Conservation (phyloP, 1,284 basidiomycete genomes). For the Mycena citricolor region DNA sequence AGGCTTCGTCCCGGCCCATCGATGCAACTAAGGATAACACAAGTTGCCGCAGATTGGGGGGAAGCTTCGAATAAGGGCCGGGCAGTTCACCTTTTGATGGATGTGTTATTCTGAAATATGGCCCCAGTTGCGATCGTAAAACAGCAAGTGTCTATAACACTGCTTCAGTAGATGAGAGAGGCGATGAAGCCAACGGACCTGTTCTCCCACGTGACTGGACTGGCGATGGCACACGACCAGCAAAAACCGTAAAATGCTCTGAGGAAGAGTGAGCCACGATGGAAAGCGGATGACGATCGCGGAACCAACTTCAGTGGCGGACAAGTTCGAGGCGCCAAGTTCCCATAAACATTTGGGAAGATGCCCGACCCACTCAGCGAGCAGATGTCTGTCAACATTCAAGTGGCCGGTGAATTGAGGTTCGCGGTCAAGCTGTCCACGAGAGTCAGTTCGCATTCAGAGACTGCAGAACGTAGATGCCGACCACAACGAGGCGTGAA, state of each 20-base stretch:
- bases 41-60: constrained; percentile 35
- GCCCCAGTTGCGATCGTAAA: constrained; percentile 61
- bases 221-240: constrained; percentile 61
- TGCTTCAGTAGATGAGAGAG: constrained; percentile 22
- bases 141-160: constrained; percentile 39
- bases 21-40: constrained; percentile 37
- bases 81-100: constrained; percentile 62
- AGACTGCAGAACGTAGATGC: constrained; percentile 26
- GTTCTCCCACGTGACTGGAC: constrained; percentile 30
- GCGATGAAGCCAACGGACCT: constrained; percentile 23
- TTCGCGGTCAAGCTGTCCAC: constrained; percentile 59
- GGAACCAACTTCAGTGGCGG: constrained; percentile 10
- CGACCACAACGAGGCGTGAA: constrained; percentile 63
- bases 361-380: constrained; percentile 65
- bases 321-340: constrained; percentile 56
- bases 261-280: constrained; percentile 4
- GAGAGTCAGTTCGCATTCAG: constrained; percentile 13
- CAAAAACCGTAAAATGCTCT: constrained; percentile 65
- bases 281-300: not conserved
- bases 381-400: constrained; percentile 34
- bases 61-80: constrained; percentile 75
- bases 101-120: constrained; percentile 78
- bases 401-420: constrained; percentile 55
- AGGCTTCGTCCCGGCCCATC: constrained; percentile 25
- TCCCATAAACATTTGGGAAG: constrained; percentile 86